These are phyloP conservation scores for Datura wrightii DNA, from an alignment of 257 asterid genomes.

Conservation along the genomic window DNA sequence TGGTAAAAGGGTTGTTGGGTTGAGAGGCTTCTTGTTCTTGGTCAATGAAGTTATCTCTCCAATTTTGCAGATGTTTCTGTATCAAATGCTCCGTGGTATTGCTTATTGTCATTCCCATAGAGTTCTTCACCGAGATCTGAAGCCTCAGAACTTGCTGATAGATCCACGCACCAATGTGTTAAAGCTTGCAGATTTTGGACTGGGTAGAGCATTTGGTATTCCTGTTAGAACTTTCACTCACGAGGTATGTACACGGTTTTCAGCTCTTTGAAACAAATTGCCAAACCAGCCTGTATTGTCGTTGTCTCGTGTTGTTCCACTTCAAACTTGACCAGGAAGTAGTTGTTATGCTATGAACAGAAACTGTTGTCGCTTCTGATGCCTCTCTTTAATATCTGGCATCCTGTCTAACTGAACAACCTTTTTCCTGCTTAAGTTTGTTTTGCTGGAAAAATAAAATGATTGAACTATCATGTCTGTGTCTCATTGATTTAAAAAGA, in stretches of 20 bases:
- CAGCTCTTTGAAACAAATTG: not conserved
- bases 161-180: conserved; percentile 79
- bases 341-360: conserved; percentile 9
- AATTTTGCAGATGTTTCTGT: conserved; percentile 64
- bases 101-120: conserved; percentile 95
- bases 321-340: conserved; percentile 20
- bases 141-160: conserved; percentile 94
- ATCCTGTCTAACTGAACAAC: conserved; percentile 16
- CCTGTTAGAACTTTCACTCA: conserved; percentile 96
- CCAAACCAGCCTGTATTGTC: not conserved
- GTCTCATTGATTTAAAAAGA: not conserved
- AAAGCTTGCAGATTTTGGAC: conserved; percentile 96
- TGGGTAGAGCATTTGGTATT: conserved; percentile 97
- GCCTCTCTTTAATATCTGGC: not conserved
- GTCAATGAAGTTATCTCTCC: not conserved
- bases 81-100: conserved; percentile 87
- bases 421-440: not conserved
- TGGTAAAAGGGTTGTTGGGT: not conserved
- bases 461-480: not conserved
- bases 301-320: conserved; percentile 8
- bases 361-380: not conserved
- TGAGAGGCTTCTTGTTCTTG: not conserved
- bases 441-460: not conserved
- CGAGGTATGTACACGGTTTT: conserved; percentile 56
- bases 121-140: conserved; percentile 92